Conservation (phyloP, 2,329 filamentous ascomycete genomes). For the Hypocreales sp. region DNA sequence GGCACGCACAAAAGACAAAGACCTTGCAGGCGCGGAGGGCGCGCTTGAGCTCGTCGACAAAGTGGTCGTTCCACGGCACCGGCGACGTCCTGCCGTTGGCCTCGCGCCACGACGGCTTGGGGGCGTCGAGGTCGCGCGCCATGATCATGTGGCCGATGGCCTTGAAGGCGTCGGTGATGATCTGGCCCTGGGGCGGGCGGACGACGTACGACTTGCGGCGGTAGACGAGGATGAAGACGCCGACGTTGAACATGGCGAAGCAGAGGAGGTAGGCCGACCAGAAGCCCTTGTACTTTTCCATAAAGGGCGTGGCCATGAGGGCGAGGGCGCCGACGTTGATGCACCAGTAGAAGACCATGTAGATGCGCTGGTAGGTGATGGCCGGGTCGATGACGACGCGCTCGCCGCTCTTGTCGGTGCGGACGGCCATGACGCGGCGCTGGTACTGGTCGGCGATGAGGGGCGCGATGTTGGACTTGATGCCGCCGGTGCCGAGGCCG, state of each 20-base stretch:
- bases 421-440: slow-evolving; percentile 32
- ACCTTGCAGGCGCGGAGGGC: slow-evolving; percentile 52
- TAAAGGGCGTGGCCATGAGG: slow-evolving; percentile 48
- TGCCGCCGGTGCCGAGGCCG: slow-evolving; percentile 51
- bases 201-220: slow-evolving; percentile 33
- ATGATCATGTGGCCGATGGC: slow-evolving; percentile 23
- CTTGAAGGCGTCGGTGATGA: slow-evolving; percentile 50
- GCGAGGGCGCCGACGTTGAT: slow-evolving; percentile 62
- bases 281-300: slow-evolving; percentile 54
- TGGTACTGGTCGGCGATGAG: slow-evolving; percentile 52
- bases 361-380: slow-evolving; percentile 51
- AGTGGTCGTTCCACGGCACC: slow-evolving; percentile 51
- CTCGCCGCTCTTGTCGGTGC: slow-evolving; percentile 32
- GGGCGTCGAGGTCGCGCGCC: slow-evolving; percentile 34
- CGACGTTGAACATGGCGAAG: slow-evolving; percentile 47
- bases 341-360: slow-evolving; percentile 61
- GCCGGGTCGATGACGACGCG: slow-evolving; percentile 51
- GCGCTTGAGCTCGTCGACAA: slow-evolving; percentile 58
- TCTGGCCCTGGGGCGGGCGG: slow-evolving; percentile 41
- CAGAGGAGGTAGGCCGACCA: slow-evolving; percentile 45
- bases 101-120: slow-evolving; percentile 50
- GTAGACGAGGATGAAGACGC: slow-evolving; percentile 33
- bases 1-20: slow-evolving; percentile 37
- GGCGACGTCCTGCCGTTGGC: slow-evolving; percentile 26
- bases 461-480: slow-evolving; percentile 49